phyloP scores from a whole-genome alignment of 176 grass and related monocot genomes.

The Phyllostachys edulis region DNA sequence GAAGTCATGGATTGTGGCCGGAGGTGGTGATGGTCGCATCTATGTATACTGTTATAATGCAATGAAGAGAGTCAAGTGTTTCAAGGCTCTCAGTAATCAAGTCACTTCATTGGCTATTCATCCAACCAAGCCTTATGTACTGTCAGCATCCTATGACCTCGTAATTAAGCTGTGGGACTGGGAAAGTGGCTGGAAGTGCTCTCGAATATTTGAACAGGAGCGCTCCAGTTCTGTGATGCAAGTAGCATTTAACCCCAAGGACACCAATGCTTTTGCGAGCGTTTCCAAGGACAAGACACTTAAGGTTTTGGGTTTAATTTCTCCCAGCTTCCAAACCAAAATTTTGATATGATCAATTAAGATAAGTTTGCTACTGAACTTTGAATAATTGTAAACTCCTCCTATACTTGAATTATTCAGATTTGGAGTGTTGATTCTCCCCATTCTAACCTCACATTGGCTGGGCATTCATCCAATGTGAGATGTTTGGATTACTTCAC shows the following conservation, averaged over 20 bases:
- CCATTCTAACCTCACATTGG: conserved; percentile 37
- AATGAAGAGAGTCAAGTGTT: conserved; percentile 47
- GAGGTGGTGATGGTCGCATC: conserved; percentile 58
- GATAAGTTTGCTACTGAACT: neutral
- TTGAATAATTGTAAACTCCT: neutral
- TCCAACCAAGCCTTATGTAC: conserved; percentile 44
- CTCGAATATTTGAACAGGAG: conserved; percentile 42
- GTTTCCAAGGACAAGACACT: conserved; percentile 59
- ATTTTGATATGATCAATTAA: neutral
- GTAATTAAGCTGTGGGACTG: conserved; percentile 58
- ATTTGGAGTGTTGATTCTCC: conserved; percentile 59
- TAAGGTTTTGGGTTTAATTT: conserved; percentile 49
- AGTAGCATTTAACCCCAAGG: conserved; percentile 48
- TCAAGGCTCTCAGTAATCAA: conserved; percentile 46
- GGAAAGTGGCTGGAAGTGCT: conserved; percentile 49
- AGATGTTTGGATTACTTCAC: conserved; percentile 53
- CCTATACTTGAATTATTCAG: conserved; percentile 25
- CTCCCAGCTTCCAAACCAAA: neutral
- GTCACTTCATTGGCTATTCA: conserved; percentile 60
- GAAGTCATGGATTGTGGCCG: conserved; percentile 69
- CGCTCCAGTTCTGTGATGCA: conserved; percentile 54
- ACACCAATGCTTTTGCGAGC: conserved; percentile 51
- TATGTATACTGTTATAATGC: conserved; percentile 52
- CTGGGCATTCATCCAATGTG: conserved; percentile 39
- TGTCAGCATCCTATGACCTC: conserved; percentile 53